Conservation (phyloP, 1,284 basidiomycete genomes). For the Cerioporus squamosus region DNA sequence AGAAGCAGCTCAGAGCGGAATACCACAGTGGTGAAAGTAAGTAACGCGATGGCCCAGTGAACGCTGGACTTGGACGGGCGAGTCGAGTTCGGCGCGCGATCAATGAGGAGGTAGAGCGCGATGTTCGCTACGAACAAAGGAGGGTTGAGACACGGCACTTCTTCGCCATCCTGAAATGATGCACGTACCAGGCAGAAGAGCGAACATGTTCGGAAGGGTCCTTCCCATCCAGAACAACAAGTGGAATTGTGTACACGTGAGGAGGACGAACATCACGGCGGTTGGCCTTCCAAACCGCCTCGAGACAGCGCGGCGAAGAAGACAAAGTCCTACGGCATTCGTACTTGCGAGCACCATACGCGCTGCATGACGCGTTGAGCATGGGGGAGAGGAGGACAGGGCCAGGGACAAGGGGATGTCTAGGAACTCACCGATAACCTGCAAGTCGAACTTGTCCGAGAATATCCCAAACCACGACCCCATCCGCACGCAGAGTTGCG, state of each 20-base stretch:
- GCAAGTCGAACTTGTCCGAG: conserved; percentile 60
- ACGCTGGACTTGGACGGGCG: conserved; percentile 43
- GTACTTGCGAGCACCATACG: conserved; percentile 75
- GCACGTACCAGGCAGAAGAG: conserved; percentile 74
- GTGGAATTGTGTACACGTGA: conserved; percentile 89
- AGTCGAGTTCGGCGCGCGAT: conserved; percentile 46
- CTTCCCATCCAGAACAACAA: conserved; percentile 91
- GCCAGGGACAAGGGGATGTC: no score
- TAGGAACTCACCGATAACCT: conserved; percentile 53
- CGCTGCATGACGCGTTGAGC: conserved; percentile 38
- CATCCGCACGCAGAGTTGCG: conserved; percentile 49
- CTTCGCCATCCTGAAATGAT: no score
- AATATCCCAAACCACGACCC: conserved; percentile 47
- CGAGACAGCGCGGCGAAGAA: conserved; percentile 66
- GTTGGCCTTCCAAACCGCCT: conserved; percentile 66
- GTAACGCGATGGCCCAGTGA: conserved; percentile 46
- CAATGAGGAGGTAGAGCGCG: conserved; percentile 59
- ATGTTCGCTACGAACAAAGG: conserved; percentile 58
- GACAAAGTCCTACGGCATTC: conserved; percentile 69
- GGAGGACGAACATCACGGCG: conserved; percentile 63
- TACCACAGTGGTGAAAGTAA: conserved; percentile 75
- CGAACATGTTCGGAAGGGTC: conserved; percentile 95
- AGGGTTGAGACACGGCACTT: background rate
- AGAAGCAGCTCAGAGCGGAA: conserved; percentile 84
- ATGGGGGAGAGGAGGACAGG: background rate